These are phyloP conservation scores for Melocanna baccifera DNA, from an alignment of 176 grass and related monocot genomes.

Conservation along the genomic window DNA sequence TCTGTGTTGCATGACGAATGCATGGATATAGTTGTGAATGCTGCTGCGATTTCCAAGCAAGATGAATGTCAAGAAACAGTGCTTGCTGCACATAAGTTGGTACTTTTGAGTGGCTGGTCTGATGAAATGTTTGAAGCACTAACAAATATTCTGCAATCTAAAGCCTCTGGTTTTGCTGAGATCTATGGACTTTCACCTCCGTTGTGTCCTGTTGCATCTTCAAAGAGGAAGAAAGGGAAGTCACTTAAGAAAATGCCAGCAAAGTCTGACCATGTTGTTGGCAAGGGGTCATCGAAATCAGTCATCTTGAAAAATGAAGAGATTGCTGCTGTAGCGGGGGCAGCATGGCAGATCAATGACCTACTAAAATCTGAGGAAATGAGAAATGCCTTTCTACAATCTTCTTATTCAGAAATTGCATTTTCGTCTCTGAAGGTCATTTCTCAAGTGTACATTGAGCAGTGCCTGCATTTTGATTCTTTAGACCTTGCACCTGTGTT, in stretches of 20 bases:
- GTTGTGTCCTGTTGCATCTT: constrained; percentile 31
- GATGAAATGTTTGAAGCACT: constrained; percentile 80
- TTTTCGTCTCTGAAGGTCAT: constrained; percentile 70
- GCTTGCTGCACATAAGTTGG: constrained; percentile 64
- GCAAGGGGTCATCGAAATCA: constrained; percentile 51
- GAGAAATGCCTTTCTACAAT: constrained; percentile 58
- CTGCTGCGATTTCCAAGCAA: constrained; percentile 46
- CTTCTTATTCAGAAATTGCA: constrained; percentile 49
- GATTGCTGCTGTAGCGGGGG: constrained; percentile 49
- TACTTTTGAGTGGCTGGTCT: constrained; percentile 51
- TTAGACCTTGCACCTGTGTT: constrained; percentile 54
- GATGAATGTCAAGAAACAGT: constrained; percentile 51
- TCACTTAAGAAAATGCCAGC: constrained; percentile 51
- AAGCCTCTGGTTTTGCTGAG: constrained; percentile 47
- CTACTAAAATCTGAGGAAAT: constrained; percentile 57
- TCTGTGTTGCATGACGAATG: constrained; percentile 51
- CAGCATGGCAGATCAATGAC: constrained; percentile 81
- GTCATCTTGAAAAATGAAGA: constrained; percentile 36
- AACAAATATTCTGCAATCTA: constrained; percentile 61
- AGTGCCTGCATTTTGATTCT: constrained; percentile 54
- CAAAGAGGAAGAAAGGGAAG: constrained; percentile 63
- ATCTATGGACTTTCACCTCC: constrained; percentile 42
- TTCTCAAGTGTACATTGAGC: constrained; percentile 61
- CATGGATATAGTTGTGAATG: constrained; percentile 61
- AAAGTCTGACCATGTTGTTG: neutral